Evolutionary conservation across 352 stramenopile species (phyloP).

Genomic region (Phytophthora tubulina): DNA sequence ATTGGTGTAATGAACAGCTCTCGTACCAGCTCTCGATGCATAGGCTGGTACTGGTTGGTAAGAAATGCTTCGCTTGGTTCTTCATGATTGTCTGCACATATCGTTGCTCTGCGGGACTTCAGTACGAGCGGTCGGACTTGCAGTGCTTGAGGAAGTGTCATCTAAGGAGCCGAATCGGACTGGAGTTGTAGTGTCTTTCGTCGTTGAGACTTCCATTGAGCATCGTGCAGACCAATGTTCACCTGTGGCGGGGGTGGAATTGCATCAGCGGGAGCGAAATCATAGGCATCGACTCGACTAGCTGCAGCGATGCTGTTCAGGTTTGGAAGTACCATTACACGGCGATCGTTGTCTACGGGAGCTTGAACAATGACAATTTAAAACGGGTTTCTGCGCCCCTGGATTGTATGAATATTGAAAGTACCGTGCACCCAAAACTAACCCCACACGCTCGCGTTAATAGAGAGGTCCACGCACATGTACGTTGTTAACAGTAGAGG

Average conservation of each 20-base stretch:
- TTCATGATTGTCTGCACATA: constrained; percentile 39
- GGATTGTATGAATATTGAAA: no score
- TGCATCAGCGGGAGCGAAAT: constrained; percentile 47
- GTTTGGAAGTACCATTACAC: no score
- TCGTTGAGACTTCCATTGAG: constrained; percentile 10
- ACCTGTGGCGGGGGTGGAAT: constrained; percentile 24
- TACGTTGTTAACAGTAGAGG: no score
- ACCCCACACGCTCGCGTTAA: no score
- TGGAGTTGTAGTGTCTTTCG: constrained; percentile 8
- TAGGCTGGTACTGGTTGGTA: background rate
- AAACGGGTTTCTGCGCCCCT: no score
- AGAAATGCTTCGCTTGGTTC: constrained; percentile 10
- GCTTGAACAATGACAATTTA: no score
- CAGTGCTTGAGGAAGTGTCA: constrained; percentile 38
- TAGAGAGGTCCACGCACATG: no score
- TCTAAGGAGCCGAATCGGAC: constrained; percentile 33
- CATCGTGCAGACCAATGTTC: constrained; percentile 27
- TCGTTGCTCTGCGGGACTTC: constrained; percentile 24
- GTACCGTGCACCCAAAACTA: no score
- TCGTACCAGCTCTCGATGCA: no score
- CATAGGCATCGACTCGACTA: constrained; percentile 47
- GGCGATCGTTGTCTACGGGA: no score
- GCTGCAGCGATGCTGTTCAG: no score
- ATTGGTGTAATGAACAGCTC: constrained; percentile 10
- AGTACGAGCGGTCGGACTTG: constrained; percentile 26